Evolutionary conservation across 805 yeast species (phyloP).

Genomic region (Cyberlindnera maritima): DNA sequence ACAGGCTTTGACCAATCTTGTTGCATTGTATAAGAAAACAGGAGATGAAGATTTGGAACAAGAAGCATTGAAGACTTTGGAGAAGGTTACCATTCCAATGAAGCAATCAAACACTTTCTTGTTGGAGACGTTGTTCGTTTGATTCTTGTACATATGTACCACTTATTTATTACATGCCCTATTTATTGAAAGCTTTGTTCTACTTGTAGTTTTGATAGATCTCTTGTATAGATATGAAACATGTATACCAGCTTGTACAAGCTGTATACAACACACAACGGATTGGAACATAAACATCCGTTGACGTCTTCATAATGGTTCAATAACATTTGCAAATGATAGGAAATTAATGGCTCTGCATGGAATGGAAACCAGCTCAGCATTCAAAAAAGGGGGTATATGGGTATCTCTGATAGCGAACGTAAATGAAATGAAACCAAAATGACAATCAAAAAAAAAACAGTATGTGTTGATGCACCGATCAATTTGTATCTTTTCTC

Average conservation of each 20-base stretch:
- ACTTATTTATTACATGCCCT: slow-evolving; percentile 2
- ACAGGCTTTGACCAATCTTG: slow-evolving; percentile 35
- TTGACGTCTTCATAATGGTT: too few species aligned
- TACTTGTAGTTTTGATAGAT: too few species aligned
- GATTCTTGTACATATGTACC: too few species aligned
- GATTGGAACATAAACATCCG: slow-evolving; percentile 5
- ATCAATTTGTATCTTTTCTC: too few species aligned
- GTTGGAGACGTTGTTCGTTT: slow-evolving; percentile 10
- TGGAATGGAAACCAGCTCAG: not conserved
- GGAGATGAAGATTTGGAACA: slow-evolving; percentile 15
- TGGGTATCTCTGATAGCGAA: not conserved
- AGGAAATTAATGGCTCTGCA: too few species aligned
- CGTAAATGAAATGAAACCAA: not conserved
- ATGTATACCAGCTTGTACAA: too few species aligned
- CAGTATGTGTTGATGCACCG: too few species aligned
- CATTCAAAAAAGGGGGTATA: not conserved
- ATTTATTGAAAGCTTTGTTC: not conserved
- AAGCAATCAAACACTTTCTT: slow-evolving; percentile 6
- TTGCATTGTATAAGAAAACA: slow-evolving; percentile 14
- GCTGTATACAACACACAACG: too few species aligned
- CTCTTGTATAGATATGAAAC: too few species aligned
- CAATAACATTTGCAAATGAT: too few species aligned
- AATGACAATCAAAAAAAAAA: not conserved
- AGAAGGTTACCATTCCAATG: slow-evolving; percentile 8
- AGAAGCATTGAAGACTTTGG: slow-evolving; percentile 14